phyloP scores from a whole-genome alignment of 306 rosid genomes.

The Fragaria nilgerrensis region DNA sequence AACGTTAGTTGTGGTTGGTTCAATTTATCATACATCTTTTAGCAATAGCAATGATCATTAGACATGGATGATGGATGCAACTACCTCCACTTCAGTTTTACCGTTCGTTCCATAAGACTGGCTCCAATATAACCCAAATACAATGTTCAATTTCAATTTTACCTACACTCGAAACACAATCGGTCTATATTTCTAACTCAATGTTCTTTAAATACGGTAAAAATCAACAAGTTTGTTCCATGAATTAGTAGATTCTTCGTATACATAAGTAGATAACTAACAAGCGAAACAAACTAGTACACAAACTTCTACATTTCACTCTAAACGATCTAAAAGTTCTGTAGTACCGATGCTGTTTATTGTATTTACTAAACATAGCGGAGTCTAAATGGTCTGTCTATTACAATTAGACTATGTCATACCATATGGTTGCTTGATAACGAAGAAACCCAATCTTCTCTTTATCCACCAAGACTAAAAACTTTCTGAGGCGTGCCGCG shows the following conservation, averaged over 20 bases:
- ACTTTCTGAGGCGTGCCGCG: not conserved
- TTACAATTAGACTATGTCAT: not conserved
- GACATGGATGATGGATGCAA: not conserved
- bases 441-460: not conserved
- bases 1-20: not conserved
- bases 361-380: not conserved
- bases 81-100: not conserved
- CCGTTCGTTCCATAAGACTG: not conserved
- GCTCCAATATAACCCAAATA: too few species aligned
- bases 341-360: too few species aligned
- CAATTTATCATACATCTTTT: not conserved
- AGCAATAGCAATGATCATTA: not conserved
- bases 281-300: not conserved
- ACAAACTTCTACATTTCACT: not conserved
- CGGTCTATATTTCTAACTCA: too few species aligned
- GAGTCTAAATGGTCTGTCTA: not conserved
- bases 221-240: rapidly evolving
- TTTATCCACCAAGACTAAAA: not conserved
- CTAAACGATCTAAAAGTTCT: not conserved
- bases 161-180: not conserved
- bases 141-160: too few species aligned
- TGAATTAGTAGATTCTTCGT: too few species aligned
- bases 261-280: too few species aligned
- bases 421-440: not conserved
- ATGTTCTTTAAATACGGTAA: not conserved